These are phyloP conservation scores for Chlamydomonas sphaeroides DNA, from an alignment of 139 green algal genomes.

Conservation along the genomic window DNA sequence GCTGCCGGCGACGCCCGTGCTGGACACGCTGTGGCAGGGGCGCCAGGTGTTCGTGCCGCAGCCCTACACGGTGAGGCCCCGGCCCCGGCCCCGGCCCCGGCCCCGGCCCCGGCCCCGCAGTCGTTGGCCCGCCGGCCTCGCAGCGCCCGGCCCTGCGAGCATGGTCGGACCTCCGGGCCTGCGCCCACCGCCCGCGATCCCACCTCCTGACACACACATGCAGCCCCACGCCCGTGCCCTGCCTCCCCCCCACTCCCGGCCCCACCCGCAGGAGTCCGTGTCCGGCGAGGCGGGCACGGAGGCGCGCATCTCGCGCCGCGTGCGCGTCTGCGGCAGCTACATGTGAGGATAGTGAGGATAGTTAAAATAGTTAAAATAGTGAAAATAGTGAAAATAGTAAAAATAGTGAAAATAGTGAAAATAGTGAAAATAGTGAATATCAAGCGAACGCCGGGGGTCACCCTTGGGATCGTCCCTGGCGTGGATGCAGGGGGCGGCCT, in stretches of 20 bases:
- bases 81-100: too few species aligned
- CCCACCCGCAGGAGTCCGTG: neutral
- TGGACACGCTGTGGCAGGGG: slow-evolving; percentile 7
- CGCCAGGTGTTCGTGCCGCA: slow-evolving; percentile 5
- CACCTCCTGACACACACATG: neutral
- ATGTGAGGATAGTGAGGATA: too few species aligned
- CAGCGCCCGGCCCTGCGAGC: neutral
- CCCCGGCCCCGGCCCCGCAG: too few species aligned
- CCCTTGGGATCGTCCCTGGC: too few species aligned
- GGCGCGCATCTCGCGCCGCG: neutral
- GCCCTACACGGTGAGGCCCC: slow-evolving; percentile 20
- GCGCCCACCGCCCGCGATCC: neutral
- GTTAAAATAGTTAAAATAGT: too few species aligned
- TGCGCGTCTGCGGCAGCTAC: slow-evolving; percentile 4
- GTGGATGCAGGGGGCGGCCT: too few species aligned
- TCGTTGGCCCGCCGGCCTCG: neutral
- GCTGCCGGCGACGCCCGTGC: neutral
- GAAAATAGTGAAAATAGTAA: too few species aligned
- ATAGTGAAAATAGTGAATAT: too few species aligned
- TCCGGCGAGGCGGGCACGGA: slow-evolving; percentile 14
- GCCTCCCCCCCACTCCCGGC: too few species aligned
- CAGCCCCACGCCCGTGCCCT: neutral
- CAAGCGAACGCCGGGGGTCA: too few species aligned
- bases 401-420: too few species aligned
- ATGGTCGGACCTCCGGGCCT: neutral